phyloP scores from a whole-genome alignment of 441 rosid species.

The Biscutella laevigata region DNA sequence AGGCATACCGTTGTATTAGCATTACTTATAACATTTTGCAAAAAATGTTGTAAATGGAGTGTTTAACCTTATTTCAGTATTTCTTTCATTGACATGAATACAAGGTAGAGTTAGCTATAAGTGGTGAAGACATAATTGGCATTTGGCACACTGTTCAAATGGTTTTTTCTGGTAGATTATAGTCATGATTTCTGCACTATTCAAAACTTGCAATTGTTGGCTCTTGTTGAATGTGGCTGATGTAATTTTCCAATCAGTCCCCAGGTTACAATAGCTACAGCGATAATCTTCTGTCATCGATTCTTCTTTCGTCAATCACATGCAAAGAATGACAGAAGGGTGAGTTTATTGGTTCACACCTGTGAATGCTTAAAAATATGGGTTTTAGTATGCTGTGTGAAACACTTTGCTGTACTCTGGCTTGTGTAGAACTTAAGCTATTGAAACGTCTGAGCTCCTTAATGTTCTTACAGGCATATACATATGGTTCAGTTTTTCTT shows the following conservation, averaged over 20 bases:
- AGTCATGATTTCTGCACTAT: slow-evolving; percentile 9
- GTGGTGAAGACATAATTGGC: no score
- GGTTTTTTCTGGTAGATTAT: no score
- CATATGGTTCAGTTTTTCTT: no score
- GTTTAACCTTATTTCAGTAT: no score
- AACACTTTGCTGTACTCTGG: slow-evolving; percentile 12
- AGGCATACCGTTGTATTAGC: no score
- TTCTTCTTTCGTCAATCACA: slow-evolving; percentile 92
- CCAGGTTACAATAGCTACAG: slow-evolving; percentile 89
- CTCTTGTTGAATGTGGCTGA: slow-evolving; percentile 17
- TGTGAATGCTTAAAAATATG: neutral
- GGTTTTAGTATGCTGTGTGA: neutral
- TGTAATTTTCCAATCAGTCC: slow-evolving; percentile 53
- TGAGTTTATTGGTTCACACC: slow-evolving; percentile 52
- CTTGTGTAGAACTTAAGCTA: slow-evolving; percentile 8
- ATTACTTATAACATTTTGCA: no score
- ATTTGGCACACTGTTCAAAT: no score
- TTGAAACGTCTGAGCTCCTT: neutral
- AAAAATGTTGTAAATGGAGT: no score
- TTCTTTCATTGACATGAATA: no score
- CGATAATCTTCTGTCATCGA: slow-evolving; percentile 88
- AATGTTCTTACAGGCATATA: neutral
- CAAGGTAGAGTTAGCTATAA: no score
- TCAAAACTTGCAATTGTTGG: slow-evolving; percentile 9
- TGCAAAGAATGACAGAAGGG: slow-evolving; percentile 91